These are phyloP conservation scores for Thielaviopsis ethacetica DNA, from an alignment of 2,329 filamentous ascomycete genomes.

Conservation along the genomic window DNA sequence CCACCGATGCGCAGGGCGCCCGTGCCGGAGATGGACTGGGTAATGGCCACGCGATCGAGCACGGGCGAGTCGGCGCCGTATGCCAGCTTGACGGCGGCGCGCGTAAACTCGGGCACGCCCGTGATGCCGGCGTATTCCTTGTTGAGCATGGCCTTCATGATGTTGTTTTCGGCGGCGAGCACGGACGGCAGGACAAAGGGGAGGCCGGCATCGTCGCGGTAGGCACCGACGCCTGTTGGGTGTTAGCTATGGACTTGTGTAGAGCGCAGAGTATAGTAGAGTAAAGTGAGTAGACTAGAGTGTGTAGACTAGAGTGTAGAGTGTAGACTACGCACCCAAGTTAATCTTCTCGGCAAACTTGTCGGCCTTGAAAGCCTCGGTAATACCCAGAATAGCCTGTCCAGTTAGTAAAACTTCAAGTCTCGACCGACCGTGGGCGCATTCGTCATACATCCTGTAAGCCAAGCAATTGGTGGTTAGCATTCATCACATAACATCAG, in stretches of 20 bases:
- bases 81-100: constrained; percentile 76
- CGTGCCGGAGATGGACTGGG: constrained; percentile 95
- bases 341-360: constrained; percentile 93
- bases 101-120: constrained; percentile 85
- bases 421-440: neutral
- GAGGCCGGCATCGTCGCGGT: constrained; percentile 96
- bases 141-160: constrained; percentile 63
- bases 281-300: neutral
- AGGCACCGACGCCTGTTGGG: constrained; percentile 69
- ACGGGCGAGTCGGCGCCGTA: constrained; percentile 69
- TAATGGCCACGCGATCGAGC: constrained; percentile 71
- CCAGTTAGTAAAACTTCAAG: neutral
- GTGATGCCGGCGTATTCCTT: constrained; percentile 99
- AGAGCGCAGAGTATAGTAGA: neutral
- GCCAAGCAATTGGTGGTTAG: constrained; percentile 4
- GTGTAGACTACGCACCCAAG: constrained; percentile 43
- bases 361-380: constrained; percentile 98
- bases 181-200: constrained; percentile 95
- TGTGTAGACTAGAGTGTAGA: neutral
- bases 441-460: constrained; percentile 8
- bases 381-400: constrained; percentile 80
- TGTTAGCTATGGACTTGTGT: neutral
- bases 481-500: no score
- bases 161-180: constrained; percentile 70
- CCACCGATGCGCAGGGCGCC: constrained; percentile 89